Conservation (phyloP, 139 green algal species). For the Volvox africanus region DNA sequence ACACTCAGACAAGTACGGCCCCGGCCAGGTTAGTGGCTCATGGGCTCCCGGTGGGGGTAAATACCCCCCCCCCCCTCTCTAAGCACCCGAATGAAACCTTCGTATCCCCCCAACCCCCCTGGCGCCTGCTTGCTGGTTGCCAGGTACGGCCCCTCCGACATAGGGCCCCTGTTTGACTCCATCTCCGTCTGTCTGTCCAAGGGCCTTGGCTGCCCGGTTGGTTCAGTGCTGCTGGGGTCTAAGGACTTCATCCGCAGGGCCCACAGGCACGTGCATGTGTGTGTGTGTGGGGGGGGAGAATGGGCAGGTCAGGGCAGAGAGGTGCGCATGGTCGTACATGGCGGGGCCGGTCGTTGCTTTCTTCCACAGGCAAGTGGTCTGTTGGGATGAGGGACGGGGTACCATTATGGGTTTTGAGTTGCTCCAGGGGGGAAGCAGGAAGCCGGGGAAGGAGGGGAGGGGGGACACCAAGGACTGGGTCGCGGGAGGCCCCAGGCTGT, state of each 20-base stretch:
- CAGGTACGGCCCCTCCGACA: conserved; percentile 35
- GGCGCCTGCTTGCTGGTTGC: neutral
- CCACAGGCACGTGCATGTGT: conserved; percentile 21
- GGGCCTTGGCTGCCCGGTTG: conserved; percentile 77
- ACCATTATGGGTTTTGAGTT: too few species aligned
- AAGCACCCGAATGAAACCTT: too few species aligned
- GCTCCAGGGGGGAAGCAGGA: too few species aligned
- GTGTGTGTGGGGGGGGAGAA: neutral
- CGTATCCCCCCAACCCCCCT: neutral
- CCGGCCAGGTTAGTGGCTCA: too few species aligned
- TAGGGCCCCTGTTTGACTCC: conserved; percentile 63
- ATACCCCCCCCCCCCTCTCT: too few species aligned
- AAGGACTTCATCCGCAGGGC: conserved; percentile 48
- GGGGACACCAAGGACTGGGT: too few species aligned
- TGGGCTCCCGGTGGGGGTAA: too few species aligned
- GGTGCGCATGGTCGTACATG: neutral
- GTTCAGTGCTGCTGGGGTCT: conserved; percentile 72
- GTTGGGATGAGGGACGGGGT: too few species aligned
- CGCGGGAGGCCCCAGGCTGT: too few species aligned
- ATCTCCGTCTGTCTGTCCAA: conserved; percentile 82
- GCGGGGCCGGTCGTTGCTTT: neutral
- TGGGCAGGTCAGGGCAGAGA: neutral
- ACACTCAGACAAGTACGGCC: too few species aligned
- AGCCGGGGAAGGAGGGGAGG: too few species aligned
- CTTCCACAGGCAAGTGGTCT: too few species aligned